Evolutionary conservation across 139 green algal genomes (phyloP).

Genomic region (Axilococcus clingmanii): DNA sequence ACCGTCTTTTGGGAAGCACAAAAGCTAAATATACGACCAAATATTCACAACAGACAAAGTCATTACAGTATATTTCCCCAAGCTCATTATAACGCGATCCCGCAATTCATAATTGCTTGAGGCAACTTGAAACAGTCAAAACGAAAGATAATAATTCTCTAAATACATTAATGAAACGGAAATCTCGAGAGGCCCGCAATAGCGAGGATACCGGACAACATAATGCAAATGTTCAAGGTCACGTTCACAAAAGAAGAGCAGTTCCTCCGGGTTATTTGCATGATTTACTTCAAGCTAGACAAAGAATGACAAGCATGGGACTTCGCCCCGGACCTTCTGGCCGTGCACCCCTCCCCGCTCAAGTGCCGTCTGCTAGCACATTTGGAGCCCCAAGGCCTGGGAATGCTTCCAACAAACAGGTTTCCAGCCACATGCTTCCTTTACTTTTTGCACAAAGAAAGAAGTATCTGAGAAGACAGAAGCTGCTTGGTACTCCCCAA

Average conservation of each 20-base stretch:
- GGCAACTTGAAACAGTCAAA: no score
- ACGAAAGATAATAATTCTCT: no score
- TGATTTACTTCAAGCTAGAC: conserved; percentile 12
- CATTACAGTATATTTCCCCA: no score
- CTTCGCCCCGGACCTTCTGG: neutral
- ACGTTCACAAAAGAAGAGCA: conserved; percentile 5
- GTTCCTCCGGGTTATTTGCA: conserved; percentile 15
- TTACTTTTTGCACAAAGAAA: conserved; percentile 23
- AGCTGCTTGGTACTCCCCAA: conserved; percentile 5
- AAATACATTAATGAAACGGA: no score
- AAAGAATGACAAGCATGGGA: conserved; percentile 16
- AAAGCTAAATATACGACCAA: no score
- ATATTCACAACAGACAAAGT: no score
- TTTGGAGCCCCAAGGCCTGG: no score
- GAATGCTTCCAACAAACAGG: neutral
- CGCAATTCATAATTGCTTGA: no score
- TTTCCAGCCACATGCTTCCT: conserved; percentile 6
- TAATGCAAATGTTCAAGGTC: neutral
- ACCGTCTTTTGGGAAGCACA: no score
- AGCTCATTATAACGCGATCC: no score
- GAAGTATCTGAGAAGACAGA: conserved; percentile 7
- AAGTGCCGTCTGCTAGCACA: neutral
- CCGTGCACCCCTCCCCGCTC: neutral
- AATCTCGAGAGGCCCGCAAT: no score
- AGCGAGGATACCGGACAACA: neutral